These are phyloP conservation scores for Amphibolis antarctica DNA, from an alignment of 106 monocot species.

Conservation along the genomic window DNA sequence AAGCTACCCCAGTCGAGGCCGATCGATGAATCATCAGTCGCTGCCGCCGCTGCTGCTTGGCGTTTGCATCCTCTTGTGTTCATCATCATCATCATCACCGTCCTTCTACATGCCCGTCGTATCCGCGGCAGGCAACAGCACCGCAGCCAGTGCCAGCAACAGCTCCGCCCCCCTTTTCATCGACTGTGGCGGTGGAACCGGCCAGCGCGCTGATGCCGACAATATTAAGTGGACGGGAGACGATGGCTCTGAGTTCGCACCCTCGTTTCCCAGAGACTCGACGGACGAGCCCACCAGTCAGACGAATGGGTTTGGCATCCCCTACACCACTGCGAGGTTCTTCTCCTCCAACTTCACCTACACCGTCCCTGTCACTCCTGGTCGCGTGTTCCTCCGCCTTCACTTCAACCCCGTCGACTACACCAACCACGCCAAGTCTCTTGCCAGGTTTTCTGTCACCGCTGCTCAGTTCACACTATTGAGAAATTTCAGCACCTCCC, in stretches of 20 bases:
- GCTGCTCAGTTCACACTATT: constrained; percentile 41
- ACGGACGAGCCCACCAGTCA: background rate
- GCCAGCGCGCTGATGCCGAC: no score
- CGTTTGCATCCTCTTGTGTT: no score
- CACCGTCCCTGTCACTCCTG: constrained; percentile 42
- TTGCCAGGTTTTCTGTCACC: constrained; percentile 51
- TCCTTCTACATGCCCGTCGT: no score
- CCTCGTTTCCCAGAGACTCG: background rate
- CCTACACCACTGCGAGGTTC: constrained; percentile 20
- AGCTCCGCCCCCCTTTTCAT: no score
- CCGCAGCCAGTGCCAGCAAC: no score
- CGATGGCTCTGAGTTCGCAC: constrained; percentile 9
- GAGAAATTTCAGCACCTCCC: constrained; percentile 50
- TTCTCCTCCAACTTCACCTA: constrained; percentile 62
- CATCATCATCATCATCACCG: no score
- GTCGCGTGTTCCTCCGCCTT: constrained; percentile 61
- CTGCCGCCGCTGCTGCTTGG: no score
- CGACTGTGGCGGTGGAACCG: no score
- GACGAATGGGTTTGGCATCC: background rate
- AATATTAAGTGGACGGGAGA: constrained; percentile 14
- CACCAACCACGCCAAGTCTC: constrained; percentile 17
- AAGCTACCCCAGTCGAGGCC: no score
- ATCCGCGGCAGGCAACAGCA: no score
- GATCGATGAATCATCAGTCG: no score
- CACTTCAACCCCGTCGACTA: constrained; percentile 55